Base-by-base conservation (phyloP, 164 flowering plant genomes). In the Paratinospora sagittata region DNA sequence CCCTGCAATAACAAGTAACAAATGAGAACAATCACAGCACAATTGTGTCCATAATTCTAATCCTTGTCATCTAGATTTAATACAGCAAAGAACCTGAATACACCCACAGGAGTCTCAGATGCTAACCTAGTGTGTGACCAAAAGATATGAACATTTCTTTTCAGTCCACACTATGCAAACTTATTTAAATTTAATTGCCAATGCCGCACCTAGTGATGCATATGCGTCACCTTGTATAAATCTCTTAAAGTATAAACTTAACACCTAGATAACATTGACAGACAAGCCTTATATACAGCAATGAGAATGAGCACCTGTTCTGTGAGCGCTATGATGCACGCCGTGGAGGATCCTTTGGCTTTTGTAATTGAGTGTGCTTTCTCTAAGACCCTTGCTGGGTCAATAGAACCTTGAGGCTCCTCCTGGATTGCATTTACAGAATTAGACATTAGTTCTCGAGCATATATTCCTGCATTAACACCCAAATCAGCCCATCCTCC, bases 401-500 rank as follows among this genome's bases (percentile, higher is more conserved):
- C 97, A 63, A 94, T 75, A 19, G 84, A 88, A 75, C 95, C 97
- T 75, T 85, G 86, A 16, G 97, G 97, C 76, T 92, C 98, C 65
- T 92, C 91, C 30, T 75, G 80, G 71, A 94, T 79, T 13, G 98
- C 97, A 73, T 63, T 57, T 19, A 85, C 97, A 33, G 98, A 88
- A 75, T 94, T 80, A 60, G 92, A 84, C 98, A 94, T 94, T 52
- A 94, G 95, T 72, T 92, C 98, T 62, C 93, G 84, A 2, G 98
- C 87, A 83, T 86, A 94, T 41, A 34, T 72, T 26, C 98, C 97
- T 4, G 98, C 78, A 87, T 93, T 86, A 76, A 94, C 78, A 52
- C 97, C 98, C 64, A 79, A 81, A 74, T 87, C 97, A 24, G 97
- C 97, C 98, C 98, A 94, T 37, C 96, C 97, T 78, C 98, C 98